phyloP scores from a whole-genome alignment of 2,329 filamentous ascomycete genomes.

The Fusarium sacchari region DNA sequence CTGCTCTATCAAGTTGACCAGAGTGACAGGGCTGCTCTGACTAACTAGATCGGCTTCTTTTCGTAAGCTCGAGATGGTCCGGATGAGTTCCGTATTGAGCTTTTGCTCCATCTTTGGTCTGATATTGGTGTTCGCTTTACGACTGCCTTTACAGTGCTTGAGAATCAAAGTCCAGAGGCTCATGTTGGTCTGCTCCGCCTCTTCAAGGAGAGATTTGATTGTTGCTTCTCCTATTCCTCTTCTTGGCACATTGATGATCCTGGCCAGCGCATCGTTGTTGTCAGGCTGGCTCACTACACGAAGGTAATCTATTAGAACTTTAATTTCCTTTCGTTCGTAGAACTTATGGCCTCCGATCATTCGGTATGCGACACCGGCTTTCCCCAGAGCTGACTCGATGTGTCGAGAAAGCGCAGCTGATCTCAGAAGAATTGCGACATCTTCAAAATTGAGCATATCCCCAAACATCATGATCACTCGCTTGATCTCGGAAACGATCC shows the following conservation, averaged over 20 bases:
- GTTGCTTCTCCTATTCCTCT: constrained; percentile 84
- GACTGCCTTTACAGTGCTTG: constrained; percentile 62
- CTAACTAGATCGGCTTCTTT: constrained; percentile 45
- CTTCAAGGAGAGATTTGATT: constrained; percentile 76
- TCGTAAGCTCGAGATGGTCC: constrained; percentile 51
- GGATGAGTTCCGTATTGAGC: constrained; percentile 61
- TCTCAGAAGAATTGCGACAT: constrained; percentile 88
- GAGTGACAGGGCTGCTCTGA: constrained; percentile 43
- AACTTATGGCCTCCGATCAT: constrained; percentile 94
- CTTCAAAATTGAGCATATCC: constrained; percentile 75
- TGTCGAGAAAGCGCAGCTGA: constrained; percentile 84
- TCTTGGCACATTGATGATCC: constrained; percentile 86
- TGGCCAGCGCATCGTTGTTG: constrained; percentile 85
- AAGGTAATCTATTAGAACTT: constrained; percentile 87
- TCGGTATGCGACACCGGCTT: constrained; percentile 83
- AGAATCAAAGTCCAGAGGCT: constrained; percentile 80
- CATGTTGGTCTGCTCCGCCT: constrained; percentile 75
- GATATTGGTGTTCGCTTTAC: constrained; percentile 60
- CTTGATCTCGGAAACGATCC: constrained; percentile 87
- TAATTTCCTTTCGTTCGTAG: constrained; percentile 91
- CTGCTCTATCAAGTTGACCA: constrained; percentile 62
- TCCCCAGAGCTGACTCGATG: constrained; percentile 85
- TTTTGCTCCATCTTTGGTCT: constrained; percentile 63
- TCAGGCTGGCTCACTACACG: constrained; percentile 84
- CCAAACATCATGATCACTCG: constrained; percentile 77